phyloP scores from a whole-genome alignment of 495 filamentous ascomycete species.

The Glutinoglossum americanum region DNA sequence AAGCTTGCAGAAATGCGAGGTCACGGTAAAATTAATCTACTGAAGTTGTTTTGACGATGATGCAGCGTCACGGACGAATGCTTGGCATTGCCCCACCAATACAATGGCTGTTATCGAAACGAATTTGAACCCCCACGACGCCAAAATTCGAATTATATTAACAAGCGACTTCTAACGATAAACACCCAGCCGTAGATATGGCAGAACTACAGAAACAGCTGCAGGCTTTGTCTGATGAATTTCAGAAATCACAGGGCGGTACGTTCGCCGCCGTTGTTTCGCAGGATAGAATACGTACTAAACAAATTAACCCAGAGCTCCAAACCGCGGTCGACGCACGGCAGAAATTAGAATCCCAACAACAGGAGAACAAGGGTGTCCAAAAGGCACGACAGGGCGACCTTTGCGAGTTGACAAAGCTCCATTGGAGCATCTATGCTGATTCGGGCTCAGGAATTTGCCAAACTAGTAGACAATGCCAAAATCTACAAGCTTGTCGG shows the following conservation, averaged over 20 bases:
- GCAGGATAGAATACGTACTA: neutral
- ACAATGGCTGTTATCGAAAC: neutral
- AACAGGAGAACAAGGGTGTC: constrained; percentile 76
- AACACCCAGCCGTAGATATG: constrained; percentile 15
- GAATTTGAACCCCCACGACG: neutral
- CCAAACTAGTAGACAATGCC: constrained; percentile 49
- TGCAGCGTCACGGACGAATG: neutral
- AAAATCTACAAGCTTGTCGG: constrained; percentile 91
- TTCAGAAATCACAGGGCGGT: constrained; percentile 70
- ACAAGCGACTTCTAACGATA: neutral
- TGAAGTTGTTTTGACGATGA: neutral
- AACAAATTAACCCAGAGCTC: constrained; percentile 35
- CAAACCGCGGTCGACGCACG: constrained; percentile 53
- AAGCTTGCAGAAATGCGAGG: neutral
- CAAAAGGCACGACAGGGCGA: constrained; percentile 34
- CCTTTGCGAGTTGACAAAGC: neutral
- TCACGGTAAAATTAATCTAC: neutral
- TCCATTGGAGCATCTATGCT: neutral
- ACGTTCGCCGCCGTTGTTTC: constrained; percentile 2
- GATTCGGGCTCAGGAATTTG: constrained; percentile 43
- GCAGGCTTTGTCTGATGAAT: constrained; percentile 71
- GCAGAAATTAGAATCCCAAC: constrained; percentile 83
- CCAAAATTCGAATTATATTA: constrained; percentile 2
- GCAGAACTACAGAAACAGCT: constrained; percentile 32
- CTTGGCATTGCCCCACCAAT: constrained; percentile 3